Conservation (phyloP, 495 filamentous ascomycete genomes). For the Penicillium lividum region DNA sequence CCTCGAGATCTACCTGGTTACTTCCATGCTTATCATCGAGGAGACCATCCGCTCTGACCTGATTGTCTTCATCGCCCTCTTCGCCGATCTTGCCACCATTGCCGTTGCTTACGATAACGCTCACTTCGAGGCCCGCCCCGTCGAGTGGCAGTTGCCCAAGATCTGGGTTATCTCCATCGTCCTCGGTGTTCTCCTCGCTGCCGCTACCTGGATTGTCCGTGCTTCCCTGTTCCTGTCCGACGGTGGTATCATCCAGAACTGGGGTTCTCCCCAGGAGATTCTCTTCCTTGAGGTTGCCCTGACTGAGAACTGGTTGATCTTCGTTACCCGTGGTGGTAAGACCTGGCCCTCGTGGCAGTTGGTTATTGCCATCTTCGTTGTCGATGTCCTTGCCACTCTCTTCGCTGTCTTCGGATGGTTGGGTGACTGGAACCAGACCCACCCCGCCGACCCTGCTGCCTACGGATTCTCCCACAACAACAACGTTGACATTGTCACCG, state of each 20-base stretch:
- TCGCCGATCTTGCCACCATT: slow-evolving; percentile 76
- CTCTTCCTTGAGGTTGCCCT: slow-evolving; percentile 74
- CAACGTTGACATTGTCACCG: slow-evolving; percentile 72
- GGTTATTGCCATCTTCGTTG: slow-evolving; percentile 68
- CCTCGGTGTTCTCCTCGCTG: slow-evolving; percentile 64
- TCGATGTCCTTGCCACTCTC: slow-evolving; percentile 68
- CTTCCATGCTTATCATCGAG: slow-evolving; percentile 75
- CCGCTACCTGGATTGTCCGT: slow-evolving; percentile 70
- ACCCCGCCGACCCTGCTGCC: slow-evolving; percentile 42
- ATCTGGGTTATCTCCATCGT: slow-evolving; percentile 75
- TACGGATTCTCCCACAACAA: slow-evolving; percentile 56
- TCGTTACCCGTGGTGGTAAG: slow-evolving; percentile 71
- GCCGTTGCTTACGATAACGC: slow-evolving; percentile 78
- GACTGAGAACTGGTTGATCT: slow-evolving; percentile 80
- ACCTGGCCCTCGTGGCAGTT: slow-evolving; percentile 75
- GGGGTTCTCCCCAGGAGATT: slow-evolving; percentile 68
- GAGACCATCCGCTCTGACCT: slow-evolving; percentile 67
- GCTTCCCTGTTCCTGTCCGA: slow-evolving; percentile 63
- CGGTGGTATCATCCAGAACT: slow-evolving; percentile 75
- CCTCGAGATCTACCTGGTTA: slow-evolving; percentile 76
- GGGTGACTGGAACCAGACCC: slow-evolving; percentile 43
- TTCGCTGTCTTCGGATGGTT: slow-evolving; percentile 77
- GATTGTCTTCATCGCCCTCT: slow-evolving; percentile 75
- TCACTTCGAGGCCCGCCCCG: slow-evolving; percentile 68
- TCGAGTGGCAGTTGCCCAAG: slow-evolving; percentile 78